These are phyloP conservation scores for Podila verticillata DNA, from an alignment of 192 early-diverging fungal genomes.

Conservation along the genomic window DNA sequence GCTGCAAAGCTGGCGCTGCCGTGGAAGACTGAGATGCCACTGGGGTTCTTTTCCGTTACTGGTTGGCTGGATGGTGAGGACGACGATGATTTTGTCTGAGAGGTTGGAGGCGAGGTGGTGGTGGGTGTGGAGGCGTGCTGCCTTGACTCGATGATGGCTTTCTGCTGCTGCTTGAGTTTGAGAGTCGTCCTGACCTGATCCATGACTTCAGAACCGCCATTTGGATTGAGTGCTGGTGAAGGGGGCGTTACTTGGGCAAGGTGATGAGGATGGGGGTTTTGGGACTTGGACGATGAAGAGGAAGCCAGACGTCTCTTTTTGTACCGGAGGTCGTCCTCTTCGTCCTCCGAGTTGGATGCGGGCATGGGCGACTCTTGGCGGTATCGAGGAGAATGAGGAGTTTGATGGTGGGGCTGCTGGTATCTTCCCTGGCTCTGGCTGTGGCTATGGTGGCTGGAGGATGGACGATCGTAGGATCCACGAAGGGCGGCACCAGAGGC, in stretches of 20 bases:
- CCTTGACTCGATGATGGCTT: slow-evolving; percentile 69
- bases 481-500: background rate
- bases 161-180: slow-evolving; percentile 70
- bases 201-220: slow-evolving; percentile 51
- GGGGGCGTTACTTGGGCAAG: background rate
- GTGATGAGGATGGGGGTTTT: background rate
- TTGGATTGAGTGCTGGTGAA: background rate
- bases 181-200: slow-evolving; percentile 63
- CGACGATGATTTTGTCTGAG: slow-evolving; percentile 22
- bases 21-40: slow-evolving; percentile 43
- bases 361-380: slow-evolving; percentile 52
- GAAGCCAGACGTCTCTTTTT: slow-evolving; percentile 35
- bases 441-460: background rate
- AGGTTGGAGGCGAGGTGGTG: slow-evolving; percentile 21
- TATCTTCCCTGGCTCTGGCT: background rate
- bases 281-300: slow-evolving; percentile 1
- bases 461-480: background rate
- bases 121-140: slow-evolving; percentile 35
- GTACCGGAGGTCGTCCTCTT: slow-evolving; percentile 48
- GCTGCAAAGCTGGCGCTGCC: slow-evolving; percentile 38
- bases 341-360: slow-evolving; percentile 46
- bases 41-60: slow-evolving; percentile 36
- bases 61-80: slow-evolving; percentile 21
- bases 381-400: slow-evolving; percentile 26
- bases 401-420: background rate